Percentiles rank a stretch among this genome's conserved stretches.
Evolutionary conservation across 2,329 filamentous ascomycete genomes (phyloP).

Genomic region (Graphilbum sp.): DNA sequence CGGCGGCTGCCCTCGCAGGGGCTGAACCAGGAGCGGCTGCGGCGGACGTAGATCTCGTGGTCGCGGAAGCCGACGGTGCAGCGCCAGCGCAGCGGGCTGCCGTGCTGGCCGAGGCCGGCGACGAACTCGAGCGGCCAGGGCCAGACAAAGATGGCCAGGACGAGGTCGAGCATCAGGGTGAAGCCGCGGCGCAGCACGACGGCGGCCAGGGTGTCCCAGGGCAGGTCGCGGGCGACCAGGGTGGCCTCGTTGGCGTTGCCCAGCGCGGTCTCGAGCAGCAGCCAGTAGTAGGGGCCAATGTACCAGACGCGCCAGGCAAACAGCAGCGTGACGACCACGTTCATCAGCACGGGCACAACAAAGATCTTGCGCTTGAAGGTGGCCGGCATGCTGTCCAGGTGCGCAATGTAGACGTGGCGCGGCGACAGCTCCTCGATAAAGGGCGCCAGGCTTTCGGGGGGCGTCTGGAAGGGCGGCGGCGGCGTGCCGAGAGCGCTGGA

Average conservation of each 20-base stretch:
- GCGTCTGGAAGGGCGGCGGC: constrained; percentile 52
- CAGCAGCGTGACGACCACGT: constrained; percentile 46
- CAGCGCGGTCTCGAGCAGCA: constrained; percentile 45
- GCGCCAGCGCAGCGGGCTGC: constrained; percentile 57
- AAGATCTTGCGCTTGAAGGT: constrained; percentile 74
- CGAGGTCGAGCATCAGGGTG: constrained; percentile 59
- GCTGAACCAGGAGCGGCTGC: constrained; percentile 55
- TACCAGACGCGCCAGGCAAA: constrained; percentile 53
- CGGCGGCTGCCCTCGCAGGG: background rate
- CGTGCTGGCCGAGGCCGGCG: constrained; percentile 32
- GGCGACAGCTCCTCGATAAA: constrained; percentile 52
- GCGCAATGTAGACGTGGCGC: constrained; percentile 64
- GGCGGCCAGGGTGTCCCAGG: constrained; percentile 37
- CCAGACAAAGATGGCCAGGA: constrained; percentile 50
- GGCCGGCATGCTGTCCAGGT: constrained; percentile 56
- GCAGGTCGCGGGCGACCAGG: constrained; percentile 39
- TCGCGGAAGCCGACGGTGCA: constrained; percentile 59
- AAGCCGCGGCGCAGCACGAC: constrained; percentile 43
- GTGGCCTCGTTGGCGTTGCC: constrained; percentile 51
- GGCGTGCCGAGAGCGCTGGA: constrained; percentile 14
- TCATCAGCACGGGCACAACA: constrained; percentile 60
- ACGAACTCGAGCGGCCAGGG: constrained; percentile 63
- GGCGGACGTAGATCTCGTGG: constrained; percentile 65
- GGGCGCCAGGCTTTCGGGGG: constrained; percentile 43
- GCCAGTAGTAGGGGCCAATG: constrained; percentile 58